Evolutionary conservation across 2,329 filamentous ascomycete genomes (phyloP).

Genomic region (Aureobasidium mangrovei): DNA sequence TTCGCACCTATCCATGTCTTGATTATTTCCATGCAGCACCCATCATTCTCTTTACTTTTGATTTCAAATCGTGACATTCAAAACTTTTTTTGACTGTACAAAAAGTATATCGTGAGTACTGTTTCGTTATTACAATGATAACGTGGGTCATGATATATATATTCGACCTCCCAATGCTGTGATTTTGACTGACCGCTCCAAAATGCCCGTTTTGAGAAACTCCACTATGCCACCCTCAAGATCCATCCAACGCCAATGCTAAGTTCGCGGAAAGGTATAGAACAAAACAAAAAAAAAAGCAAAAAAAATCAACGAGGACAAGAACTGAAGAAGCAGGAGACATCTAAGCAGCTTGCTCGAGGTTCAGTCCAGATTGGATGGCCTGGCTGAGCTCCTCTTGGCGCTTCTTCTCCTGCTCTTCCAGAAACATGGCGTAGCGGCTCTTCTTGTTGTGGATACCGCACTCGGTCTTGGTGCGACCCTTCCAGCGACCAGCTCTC

Average conservation of each 20-base stretch:
- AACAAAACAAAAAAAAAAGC: background rate
- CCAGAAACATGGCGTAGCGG: slow-evolving; percentile 78
- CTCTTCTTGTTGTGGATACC: slow-evolving; percentile 98
- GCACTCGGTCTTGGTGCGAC: slow-evolving; percentile 90
- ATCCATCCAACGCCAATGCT: slow-evolving; percentile 34
- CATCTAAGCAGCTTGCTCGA: slow-evolving; percentile 22
- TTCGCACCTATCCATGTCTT: background rate
- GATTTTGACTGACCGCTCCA: no score
- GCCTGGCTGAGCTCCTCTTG: slow-evolving; percentile 43
- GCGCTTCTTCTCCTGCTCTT: slow-evolving; percentile 62
- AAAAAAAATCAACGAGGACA: background rate
- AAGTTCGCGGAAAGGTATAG: slow-evolving; percentile 25
- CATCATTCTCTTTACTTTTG: no score
- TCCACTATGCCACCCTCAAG: slow-evolving; percentile 15
- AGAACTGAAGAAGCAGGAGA: background rate
- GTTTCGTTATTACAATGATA: background rate
- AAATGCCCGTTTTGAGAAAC: background rate
- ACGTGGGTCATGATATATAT: background rate
- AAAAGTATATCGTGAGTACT: background rate
- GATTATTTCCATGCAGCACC: background rate
- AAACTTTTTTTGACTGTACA: background rate
- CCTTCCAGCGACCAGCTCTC: slow-evolving; percentile 94
- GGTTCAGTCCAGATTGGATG: slow-evolving; percentile 26
- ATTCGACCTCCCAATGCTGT: slow-evolving; percentile 14
- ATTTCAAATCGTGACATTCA: background rate